Conservation (phyloP, 345 rosid genomes). For the Populus simonii region DNA sequence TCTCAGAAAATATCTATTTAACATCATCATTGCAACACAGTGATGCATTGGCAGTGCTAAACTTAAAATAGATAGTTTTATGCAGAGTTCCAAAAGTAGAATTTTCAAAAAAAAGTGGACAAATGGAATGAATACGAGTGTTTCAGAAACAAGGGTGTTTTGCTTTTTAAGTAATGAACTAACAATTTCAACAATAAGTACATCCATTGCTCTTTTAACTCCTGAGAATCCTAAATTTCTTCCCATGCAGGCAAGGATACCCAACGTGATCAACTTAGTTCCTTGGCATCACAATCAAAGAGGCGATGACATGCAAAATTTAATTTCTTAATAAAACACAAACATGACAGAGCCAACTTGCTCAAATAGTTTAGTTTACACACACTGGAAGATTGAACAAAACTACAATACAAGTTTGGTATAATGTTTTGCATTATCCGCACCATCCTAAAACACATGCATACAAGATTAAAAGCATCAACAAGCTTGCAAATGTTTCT, state of each 20-base stretch:
- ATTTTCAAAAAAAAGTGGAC: neutral
- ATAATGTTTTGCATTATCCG: neutral
- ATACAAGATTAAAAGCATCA: neutral
- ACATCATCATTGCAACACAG: conserved; percentile 5
- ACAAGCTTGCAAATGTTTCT: neutral
- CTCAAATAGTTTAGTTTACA: neutral
- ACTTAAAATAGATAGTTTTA: too few species aligned
- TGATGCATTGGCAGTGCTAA: too few species aligned
- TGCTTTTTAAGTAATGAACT: neutral
- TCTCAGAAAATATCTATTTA: conserved; percentile 80
- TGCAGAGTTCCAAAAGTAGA: neutral
- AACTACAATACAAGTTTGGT: neutral
- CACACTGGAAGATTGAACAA: neutral
- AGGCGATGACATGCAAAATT: neutral
- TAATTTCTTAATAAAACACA: neutral
- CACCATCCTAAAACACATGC: neutral
- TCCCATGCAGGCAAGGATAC: neutral
- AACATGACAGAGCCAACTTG: neutral
- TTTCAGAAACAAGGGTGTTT: neutral
- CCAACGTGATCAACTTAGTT: neutral
- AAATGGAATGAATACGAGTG: neutral
- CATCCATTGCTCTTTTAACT: neutral
- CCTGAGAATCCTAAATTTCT: neutral
- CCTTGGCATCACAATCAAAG: neutral
- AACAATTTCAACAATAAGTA: neutral